Evolutionary conservation across 2,329 filamentous ascomycete genomes (phyloP), one percentile per base, ranked within the genome.

Genomic region (Pseudocercospora eumusae): DNA sequence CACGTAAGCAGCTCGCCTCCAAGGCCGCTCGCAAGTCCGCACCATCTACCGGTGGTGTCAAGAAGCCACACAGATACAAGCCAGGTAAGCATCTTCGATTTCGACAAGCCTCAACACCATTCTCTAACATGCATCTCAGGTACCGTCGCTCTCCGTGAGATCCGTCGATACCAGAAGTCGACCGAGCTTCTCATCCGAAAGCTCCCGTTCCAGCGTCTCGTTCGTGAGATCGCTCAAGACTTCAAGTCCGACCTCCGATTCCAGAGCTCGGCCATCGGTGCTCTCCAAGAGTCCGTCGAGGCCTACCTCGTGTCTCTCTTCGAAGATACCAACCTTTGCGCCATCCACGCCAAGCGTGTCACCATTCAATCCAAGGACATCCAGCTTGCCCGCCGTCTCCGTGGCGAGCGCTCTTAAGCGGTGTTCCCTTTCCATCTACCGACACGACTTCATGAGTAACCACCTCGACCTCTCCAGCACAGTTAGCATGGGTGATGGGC

Each of bases 21-120:
- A 97, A 97, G 91, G 95, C 93, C 72, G 93, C 95, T 76, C 93
- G 95, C 84, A 99, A 99, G 89, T 92, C 89, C 75, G 93, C 95
- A 66, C 95, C 95, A 73, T 96, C 92, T 68, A 98, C 95, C 79
- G 95, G 93, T 75, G 80, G 80, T 81, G 80, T 82, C 78, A 82
- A 82, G 80, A 82, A 82, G 80, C 80, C 80, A 73, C 80, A 82
- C 76, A 75, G 80, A 68, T 82, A 82, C 76, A 82, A 82, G 79
- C 80, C 80, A 65, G 79, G 79, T 75, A 73, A 65, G 74, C 70
- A 62, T 62, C 58, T 36, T 31, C 47, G 33, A 45, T 53, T 52
- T 47, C n/a, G n/a, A n/a, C n/a, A n/a, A 66, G 50, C 59, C 50
- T 57, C 61, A 62, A 31, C 63, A 62, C 63, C 65, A 64, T 33